Evolutionary conservation across 2,329 filamentous ascomycete genomes (phyloP), one percentile per base, ranked within the genome.

Genomic region (Phoma sp.): DNA sequence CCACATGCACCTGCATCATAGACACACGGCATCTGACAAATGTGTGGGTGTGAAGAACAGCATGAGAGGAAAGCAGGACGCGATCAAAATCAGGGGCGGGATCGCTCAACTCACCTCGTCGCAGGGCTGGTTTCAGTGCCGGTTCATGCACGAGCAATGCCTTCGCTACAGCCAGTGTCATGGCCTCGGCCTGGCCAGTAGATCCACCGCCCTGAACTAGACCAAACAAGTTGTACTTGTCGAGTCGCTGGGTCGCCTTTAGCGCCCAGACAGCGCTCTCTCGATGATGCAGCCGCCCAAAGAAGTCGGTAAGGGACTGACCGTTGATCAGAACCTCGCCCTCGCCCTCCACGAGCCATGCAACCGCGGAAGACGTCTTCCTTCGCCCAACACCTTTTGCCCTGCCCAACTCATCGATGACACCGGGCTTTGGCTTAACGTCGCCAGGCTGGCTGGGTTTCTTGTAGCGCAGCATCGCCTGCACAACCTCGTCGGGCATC

Each of bases 171-270:
- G 91, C 95, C 77, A 99, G 78, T 37, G 94, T 96, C 69, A 98
- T 85, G 31, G 95, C 93, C 78, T 99, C 95, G 7, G 95, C 94
- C 78, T 99, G 96, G 2, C 95, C 95, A 44, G 95, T 99, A 43
- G 90, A 89, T 67, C 95, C 95, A 63, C 95, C 95, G 51, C 95
- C 95, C 55, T 85, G 83, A 3, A 92, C 91, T 44, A 90, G 78
- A 48, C 88, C 93, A 88, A 92, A 99, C 3, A 97, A 86, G 71
- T 99, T 99, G 82, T 99, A 99, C 77, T 97, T 98, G 81, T 96
- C 92, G 62, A 96, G 78, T 61, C 95, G 83, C 38, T 89, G 82
- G 22, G 92, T 96, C 44, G 87, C 84, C 69, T 93, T 92, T 70
- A 99, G 78, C 7, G 94, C 87, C 94, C 94, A 99, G 4, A 96